Evolutionary conservation across 495 filamentous ascomycete species (phyloP).

Genomic region (Elasticomyces elasticus): DNA sequence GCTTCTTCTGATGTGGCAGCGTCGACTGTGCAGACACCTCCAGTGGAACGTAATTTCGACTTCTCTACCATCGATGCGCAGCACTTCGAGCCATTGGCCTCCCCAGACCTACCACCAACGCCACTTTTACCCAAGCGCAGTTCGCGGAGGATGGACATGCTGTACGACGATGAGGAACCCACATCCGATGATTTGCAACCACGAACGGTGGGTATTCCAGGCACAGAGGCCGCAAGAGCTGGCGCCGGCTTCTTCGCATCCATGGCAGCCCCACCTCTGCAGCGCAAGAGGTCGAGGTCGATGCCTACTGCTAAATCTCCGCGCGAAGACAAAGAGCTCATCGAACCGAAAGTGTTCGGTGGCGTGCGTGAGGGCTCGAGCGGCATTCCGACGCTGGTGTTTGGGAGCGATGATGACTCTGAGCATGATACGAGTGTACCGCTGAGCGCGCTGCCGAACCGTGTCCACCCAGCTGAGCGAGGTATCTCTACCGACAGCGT

Average conservation of each 20-base stretch:
- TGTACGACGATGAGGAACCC: slow-evolving; percentile 1
- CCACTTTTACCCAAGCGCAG: slow-evolving; percentile 15
- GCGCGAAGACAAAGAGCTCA: slow-evolving; percentile 2
- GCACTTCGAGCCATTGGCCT: slow-evolving; percentile 9
- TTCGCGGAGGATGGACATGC: slow-evolving; percentile 8
- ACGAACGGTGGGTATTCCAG: slow-evolving; percentile 3
- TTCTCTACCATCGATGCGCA: slow-evolving; percentile 28
- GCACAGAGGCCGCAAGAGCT: slow-evolving; percentile 9
- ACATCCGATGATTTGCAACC: not conserved
- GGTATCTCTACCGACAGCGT: not conserved
- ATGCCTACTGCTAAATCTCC: not conserved
- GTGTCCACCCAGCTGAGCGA: not conserved
- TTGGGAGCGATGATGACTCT: slow-evolving; percentile 5
- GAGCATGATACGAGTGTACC: not conserved
- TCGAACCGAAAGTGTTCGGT: slow-evolving; percentile 15
- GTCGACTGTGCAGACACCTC: not conserved
- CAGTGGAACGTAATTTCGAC: slow-evolving; percentile 11
- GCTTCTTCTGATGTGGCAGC: slow-evolving; percentile 13
- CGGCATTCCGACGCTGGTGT: slow-evolving; percentile 9
- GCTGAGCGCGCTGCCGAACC: not conserved
- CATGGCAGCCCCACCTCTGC: slow-evolving; percentile 1
- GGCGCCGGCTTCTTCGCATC: slow-evolving; percentile 18
- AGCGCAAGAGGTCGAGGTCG: not conserved
- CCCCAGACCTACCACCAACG: not conserved
- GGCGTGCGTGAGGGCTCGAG: slow-evolving; percentile 2